phyloP scores from a whole-genome alignment of 345 rosid genomes.

The Toxicodendron radicans region DNA sequence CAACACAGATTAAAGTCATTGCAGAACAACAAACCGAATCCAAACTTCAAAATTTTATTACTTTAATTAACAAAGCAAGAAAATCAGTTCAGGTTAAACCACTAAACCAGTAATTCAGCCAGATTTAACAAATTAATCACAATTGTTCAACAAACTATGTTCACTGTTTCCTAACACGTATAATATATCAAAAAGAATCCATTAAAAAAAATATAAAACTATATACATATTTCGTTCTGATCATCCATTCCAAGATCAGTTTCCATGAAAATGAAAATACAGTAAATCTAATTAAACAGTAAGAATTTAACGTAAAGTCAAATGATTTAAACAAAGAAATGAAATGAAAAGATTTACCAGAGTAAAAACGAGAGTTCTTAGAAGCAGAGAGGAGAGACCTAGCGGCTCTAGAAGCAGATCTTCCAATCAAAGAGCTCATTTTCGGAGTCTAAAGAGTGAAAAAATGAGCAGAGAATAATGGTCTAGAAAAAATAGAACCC shows the following conservation, averaged over 20 bases:
- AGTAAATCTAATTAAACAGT: not conserved
- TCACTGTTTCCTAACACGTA: too few relatives aligned
- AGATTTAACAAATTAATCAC: not conserved
- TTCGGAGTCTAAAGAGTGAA: slow-evolving; percentile 11
- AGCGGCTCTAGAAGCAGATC: slow-evolving; percentile 81
- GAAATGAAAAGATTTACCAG: slow-evolving; percentile 35
- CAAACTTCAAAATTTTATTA: too few relatives aligned
- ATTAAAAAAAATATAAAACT: too few relatives aligned
- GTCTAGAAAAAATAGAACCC: not conserved
- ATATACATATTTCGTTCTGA: not conserved
- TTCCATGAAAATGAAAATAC: not conserved
- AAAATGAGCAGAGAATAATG: not conserved
- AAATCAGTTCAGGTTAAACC: too few relatives aligned
- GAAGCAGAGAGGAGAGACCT: slow-evolving; percentile 76
- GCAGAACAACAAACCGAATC: too few relatives aligned
- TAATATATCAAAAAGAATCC: not conserved
- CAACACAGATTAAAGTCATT: too few relatives aligned
- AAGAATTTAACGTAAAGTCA: not conserved
- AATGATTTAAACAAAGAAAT: not conserved
- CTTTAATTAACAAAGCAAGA: too few relatives aligned
- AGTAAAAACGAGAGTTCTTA: slow-evolving; percentile 60
- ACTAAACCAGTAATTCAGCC: too few relatives aligned
- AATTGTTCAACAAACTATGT: too few relatives aligned
- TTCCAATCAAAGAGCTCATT: slow-evolving; percentile 73
- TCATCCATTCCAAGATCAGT: not conserved